These are phyloP conservation scores for Termitomyces sp. DNA, from an alignment of 768 basidiomycete species.

Conservation along the genomic window DNA sequence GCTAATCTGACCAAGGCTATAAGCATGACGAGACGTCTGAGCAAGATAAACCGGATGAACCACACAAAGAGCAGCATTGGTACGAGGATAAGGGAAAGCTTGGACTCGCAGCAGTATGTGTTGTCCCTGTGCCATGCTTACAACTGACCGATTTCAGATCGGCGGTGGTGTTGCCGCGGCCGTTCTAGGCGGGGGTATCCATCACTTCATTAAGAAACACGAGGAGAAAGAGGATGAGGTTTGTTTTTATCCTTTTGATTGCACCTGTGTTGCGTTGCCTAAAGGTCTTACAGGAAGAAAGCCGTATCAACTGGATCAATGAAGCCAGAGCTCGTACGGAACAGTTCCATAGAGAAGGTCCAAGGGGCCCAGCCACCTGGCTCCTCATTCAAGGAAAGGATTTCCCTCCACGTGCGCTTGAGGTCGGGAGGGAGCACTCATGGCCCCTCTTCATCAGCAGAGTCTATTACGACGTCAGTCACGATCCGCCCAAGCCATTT, in stretches of 20 bases:
- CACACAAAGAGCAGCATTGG: constrained; percentile 52
- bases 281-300: constrained; percentile 35
- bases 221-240: constrained; percentile 55
- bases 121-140: background rate
- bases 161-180: constrained; percentile 49
- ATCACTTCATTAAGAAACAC: constrained; percentile 23
- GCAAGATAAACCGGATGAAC: constrained; percentile 18
- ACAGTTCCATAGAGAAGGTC: constrained; percentile 37
- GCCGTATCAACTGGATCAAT: constrained; percentile 44
- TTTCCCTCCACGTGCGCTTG: constrained; percentile 55
- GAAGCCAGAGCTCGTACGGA: constrained; percentile 53
- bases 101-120: constrained; percentile 42
- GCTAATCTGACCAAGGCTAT: constrained; percentile 1
- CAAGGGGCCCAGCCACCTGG: constrained; percentile 52
- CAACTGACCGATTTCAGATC: constrained; percentile 33
- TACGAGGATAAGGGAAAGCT: constrained; percentile 52
- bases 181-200: constrained; percentile 1
- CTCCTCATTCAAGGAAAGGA: constrained; percentile 50
- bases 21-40: constrained; percentile 10
- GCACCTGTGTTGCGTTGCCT: background rate
- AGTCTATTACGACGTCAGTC: constrained; percentile 49
- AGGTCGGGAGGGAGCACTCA: constrained; percentile 49
- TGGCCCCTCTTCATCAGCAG: constrained; percentile 54
- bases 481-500: background rate
- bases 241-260: background rate